Conservation (phyloP, 2,329 filamentous ascomycete genomes). For the Microsporum audouinii region DNA sequence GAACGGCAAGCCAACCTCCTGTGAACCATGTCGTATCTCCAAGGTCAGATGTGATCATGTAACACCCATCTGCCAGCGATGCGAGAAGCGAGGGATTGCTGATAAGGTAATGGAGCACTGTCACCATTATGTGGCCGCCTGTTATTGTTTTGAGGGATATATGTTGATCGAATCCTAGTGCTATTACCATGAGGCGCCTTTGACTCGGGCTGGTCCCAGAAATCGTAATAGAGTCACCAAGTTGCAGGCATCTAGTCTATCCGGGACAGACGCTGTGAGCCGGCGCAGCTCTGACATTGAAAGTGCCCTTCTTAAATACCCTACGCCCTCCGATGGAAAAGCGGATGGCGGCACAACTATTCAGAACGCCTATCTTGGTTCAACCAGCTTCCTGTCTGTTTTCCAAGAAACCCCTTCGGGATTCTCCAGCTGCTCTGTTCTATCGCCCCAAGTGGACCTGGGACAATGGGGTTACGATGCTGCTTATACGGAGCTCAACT, state of each 20-base stretch:
- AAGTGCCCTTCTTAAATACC: not conserved
- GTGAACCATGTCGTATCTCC: conserved; percentile 24
- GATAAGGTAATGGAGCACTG: conserved; percentile 5
- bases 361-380: conserved; percentile 24
- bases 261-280: conserved; percentile 9
- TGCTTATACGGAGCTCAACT: conserved; percentile 23
- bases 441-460: conserved; percentile 6
- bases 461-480: conserved; percentile 10
- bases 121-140: too few relatives aligned
- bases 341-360: conserved; percentile 6
- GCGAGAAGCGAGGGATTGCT: conserved; percentile 17
- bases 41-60: conserved; percentile 26
- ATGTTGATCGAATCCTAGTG: conserved; percentile 12
- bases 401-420: conserved; percentile 18
- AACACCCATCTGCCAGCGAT: conserved; percentile 21
- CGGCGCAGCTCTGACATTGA: not conserved
- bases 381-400: conserved; percentile 24
- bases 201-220: conserved; percentile 16
- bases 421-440: conserved; percentile 11
- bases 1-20: conserved; percentile 26
- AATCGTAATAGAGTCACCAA: conserved; percentile 8
- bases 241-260: conserved; percentile 11
- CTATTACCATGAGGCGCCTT: conserved; percentile 25
- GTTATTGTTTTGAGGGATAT: not conserved
- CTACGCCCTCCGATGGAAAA: not conserved